These are phyloP conservation scores for Talaromyces albobiverticillius DNA, from an alignment of 2,329 filamentous ascomycete genomes.

Conservation along the genomic window DNA sequence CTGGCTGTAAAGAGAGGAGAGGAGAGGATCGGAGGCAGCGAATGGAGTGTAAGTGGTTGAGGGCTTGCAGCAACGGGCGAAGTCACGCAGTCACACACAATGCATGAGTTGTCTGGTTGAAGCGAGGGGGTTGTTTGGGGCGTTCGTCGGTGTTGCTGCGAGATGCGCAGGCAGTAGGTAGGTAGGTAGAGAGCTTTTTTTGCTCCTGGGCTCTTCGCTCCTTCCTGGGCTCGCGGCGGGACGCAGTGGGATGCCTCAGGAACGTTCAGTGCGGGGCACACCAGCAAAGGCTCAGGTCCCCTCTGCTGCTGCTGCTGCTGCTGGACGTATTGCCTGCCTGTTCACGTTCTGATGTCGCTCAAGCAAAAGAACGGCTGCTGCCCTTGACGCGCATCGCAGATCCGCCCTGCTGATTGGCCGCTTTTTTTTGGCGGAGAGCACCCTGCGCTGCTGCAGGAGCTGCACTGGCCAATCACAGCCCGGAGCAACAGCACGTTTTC, in stretches of 20 bases:
- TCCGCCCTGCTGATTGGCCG: not conserved
- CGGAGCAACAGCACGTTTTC: conserved; percentile 13
- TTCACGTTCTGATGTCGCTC: too few relatives aligned
- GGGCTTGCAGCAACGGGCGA: not conserved
- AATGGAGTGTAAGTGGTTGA: not conserved
- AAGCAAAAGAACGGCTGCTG: not conserved
- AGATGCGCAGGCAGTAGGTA: too few relatives aligned
- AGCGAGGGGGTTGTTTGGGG: not conserved
- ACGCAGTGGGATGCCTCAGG: not conserved
- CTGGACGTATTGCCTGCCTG: too few relatives aligned
- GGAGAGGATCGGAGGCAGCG: not conserved
- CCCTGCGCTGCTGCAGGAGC: conserved; percentile 9
- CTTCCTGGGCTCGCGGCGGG: not conserved
- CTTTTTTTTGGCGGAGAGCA: not conserved
- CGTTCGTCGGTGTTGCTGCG: too few relatives aligned
- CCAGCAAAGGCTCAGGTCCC: not conserved
- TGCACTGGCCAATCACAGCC: conserved; percentile 11
- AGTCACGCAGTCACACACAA: not conserved
- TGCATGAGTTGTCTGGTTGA: conserved; percentile 1
- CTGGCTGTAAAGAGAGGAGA: not conserved
- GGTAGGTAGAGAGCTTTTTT: too few relatives aligned
- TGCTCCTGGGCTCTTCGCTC: not conserved
- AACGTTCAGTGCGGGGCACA: not conserved
- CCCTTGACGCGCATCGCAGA: not conserved
- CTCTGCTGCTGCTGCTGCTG: not conserved